Evolutionary conservation across 805 yeast species (phyloP).

Genomic region (Spathaspora boniae): DNA sequence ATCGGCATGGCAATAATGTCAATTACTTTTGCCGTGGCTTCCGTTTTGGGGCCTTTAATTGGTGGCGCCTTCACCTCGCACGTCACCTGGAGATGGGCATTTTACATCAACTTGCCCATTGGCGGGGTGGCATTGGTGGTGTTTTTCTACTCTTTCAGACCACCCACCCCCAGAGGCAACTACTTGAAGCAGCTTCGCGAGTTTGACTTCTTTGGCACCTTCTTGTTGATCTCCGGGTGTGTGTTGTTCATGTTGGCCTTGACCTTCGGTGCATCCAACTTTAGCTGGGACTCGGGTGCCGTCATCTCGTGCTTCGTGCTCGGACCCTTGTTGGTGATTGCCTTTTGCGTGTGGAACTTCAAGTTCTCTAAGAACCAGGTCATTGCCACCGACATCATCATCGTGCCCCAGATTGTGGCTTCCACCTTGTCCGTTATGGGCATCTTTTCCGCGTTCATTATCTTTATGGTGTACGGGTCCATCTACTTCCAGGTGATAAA

Average conservation of each 20-base stretch:
- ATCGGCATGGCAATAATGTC: conserved; percentile 55
- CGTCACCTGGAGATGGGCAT: conserved; percentile 58
- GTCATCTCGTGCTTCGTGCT: conserved; percentile 33
- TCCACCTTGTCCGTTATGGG: conserved; percentile 33
- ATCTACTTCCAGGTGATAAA: conserved; percentile 50
- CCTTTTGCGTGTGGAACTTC: conserved; percentile 44
- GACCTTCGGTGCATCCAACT: conserved; percentile 62
- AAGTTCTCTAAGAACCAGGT: conserved; percentile 41
- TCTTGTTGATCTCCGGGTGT: conserved; percentile 44
- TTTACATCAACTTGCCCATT: conserved; percentile 48
- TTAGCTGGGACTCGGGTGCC: conserved; percentile 48
- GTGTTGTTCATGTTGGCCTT: conserved; percentile 53
- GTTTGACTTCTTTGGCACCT: conserved; percentile 53
- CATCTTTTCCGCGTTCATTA: conserved; percentile 37
- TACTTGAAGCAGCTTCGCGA: conserved; percentile 36
- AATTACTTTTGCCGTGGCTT: conserved; percentile 45
- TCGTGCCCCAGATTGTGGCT: conserved; percentile 32
- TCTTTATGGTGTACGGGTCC: conserved; percentile 16
- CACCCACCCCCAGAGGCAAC: conserved; percentile 42
- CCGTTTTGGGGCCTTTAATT: conserved; percentile 51
- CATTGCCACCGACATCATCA: conserved; percentile 43
- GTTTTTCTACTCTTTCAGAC: conserved; percentile 37
- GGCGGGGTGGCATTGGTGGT: conserved; percentile 28
- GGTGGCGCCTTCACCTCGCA: conserved; percentile 47
- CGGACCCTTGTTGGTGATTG: conserved; percentile 31